phyloP scores from a whole-genome alignment of 208 protist genomes.

The Trypanosoma cruzi region DNA sequence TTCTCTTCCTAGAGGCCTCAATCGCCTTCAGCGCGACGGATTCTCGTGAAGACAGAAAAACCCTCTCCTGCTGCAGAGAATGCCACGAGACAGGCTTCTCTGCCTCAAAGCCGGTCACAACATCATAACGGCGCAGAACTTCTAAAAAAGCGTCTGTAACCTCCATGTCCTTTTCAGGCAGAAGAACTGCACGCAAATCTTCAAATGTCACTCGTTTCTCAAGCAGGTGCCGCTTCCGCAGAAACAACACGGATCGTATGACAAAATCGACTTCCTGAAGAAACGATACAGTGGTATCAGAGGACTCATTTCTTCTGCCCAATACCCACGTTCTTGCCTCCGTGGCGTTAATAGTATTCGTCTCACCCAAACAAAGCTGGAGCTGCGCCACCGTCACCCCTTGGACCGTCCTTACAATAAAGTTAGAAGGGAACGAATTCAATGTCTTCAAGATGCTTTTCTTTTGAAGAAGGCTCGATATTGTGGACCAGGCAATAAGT shows the following conservation, averaged over 20 bases:
- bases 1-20: constrained; percentile 13
- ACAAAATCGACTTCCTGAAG: constrained; percentile 26
- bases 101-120: neutral
- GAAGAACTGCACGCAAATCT: constrained; percentile 16
- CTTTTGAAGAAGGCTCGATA: constrained; percentile 14
- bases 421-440: constrained; percentile 18
- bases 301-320: neutral
- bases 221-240: constrained; percentile 21
- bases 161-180: neutral
- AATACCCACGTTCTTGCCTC: constrained; percentile 18
- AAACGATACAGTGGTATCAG: neutral
- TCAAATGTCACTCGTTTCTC: constrained; percentile 9
- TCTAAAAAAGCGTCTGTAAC: neutral
- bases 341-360: neutral
- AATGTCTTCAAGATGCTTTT: constrained; percentile 23
- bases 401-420: constrained; percentile 15
- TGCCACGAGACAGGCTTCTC: neutral
- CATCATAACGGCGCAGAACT: constrained; percentile 22
- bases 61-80: neutral
- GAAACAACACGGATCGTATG: constrained; percentile 27
- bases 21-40: constrained; percentile 16
- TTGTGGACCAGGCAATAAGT: constrained; percentile 14
- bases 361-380: neutral
- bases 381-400: constrained; percentile 9
- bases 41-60: constrained; percentile 24